Conservation (phyloP, 768 basidiomycete genomes). For the Leccinum variicolor region DNA sequence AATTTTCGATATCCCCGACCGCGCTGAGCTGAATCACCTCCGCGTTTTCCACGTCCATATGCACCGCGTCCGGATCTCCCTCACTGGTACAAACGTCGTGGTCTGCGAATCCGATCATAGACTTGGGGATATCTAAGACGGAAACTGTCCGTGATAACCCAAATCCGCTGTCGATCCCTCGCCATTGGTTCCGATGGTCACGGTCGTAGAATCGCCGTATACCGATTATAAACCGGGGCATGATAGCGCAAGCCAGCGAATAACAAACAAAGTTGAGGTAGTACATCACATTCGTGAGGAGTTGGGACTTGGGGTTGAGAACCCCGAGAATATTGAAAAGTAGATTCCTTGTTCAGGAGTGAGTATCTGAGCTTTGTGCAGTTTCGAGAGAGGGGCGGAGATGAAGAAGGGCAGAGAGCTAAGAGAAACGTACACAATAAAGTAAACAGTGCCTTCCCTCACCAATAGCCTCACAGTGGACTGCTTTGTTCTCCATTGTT, state of each 20-base stretch:
- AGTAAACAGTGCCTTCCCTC: background rate
- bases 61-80: background rate
- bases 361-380: background rate
- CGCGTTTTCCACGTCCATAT: background rate
- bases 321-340: background rate
- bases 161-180: background rate
- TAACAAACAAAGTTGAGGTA: background rate
- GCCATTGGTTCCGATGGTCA: background rate
- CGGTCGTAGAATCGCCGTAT: background rate
- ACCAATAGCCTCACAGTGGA: background rate
- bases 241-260: background rate
- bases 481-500: slow-evolving; percentile 1
- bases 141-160: background rate
- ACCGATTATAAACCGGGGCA: background rate
- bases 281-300: background rate
- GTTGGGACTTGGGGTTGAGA: background rate
- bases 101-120: background rate
- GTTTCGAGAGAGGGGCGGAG: background rate
- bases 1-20: background rate
- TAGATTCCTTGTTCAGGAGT: background rate
- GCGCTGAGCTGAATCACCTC: background rate
- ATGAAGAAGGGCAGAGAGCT: background rate
- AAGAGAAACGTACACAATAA: background rate
- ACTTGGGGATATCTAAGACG: background rate
- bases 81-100: background rate